Evolutionary conservation across 352 stramenopile species (phyloP), one percentile per base, ranked within the genome.

Genomic region (Blastocystis sp.): DNA sequence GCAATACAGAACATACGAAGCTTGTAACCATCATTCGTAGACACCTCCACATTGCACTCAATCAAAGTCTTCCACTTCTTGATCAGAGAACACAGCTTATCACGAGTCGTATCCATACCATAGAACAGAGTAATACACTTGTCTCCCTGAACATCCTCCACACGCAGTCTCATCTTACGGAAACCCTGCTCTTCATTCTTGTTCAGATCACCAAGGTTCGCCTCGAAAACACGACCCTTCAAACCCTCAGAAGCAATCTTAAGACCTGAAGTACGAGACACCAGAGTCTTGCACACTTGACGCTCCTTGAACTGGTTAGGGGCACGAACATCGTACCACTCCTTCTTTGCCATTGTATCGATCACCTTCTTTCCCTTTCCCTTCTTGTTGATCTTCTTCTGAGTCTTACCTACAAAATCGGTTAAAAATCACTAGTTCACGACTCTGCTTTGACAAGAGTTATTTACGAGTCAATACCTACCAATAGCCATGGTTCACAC

Each of bases 21-120:
- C 57, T 96, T 92, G 94, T 99, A 99, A 89, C 96, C 96, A 89
- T 99, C 96, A 67, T 95, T 99, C 87, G 97, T 99, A 91, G 96
- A 96, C 65, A 98, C 96, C 89, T 99, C 97, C 61, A 99, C 96
- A 89, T 96, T 97, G 27, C 93, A 95, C 91, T 99, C 97, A 88
- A 99, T 98, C 67, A 99, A 94, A 69, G 95, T 97, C 92, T 99
- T n/a, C n/a, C n/a, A n/a, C n/a, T n/a, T n/a, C n/a, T n/a, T n/a
- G n/a, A n/a, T n/a, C n/a, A n/a, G n/a, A 90, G 94, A 98, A 93
- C 95, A 98, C 86, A 99, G 93, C 93, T 99, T 99, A 91, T 99
- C 97, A 89, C 96, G 95, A 75, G 93, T 95, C 83, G 96, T 93
- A 89, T 94, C 92, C 92, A 96, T 95, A 90, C 93, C 93, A 91